Conservation (phyloP, 768 basidiomycete species). For the Boletales sp. region DNA sequence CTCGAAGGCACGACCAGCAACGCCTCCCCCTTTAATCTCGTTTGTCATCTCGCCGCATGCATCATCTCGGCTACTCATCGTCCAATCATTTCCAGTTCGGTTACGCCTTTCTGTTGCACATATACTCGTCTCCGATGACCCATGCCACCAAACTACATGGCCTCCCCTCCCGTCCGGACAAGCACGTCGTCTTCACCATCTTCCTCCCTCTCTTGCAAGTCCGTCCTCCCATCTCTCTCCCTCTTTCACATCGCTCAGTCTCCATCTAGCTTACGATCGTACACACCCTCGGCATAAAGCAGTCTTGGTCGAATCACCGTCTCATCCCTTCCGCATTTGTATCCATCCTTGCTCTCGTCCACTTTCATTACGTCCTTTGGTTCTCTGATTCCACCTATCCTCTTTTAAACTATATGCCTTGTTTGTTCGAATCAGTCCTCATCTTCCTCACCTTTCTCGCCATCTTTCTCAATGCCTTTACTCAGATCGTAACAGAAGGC, state of each 20-base stretch:
- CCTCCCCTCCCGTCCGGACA: slow-evolving; percentile 62
- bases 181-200: slow-evolving; percentile 70
- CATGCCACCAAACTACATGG: slow-evolving; percentile 42
- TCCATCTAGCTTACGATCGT: slow-evolving; percentile 51
- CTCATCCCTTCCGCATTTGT: slow-evolving; percentile 65
- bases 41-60: slow-evolving; percentile 34
- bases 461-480: slow-evolving; percentile 55
- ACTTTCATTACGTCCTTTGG: slow-evolving; percentile 65
- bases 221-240: slow-evolving; percentile 11
- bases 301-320: slow-evolving; percentile 62
- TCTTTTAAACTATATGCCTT: slow-evolving; percentile 70
- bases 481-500: slow-evolving; percentile 65
- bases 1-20: slow-evolving; percentile 59
- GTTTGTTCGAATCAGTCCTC: slow-evolving; percentile 65
- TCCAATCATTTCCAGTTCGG: slow-evolving; percentile 48
- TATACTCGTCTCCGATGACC: slow-evolving; percentile 65
- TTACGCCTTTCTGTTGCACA: slow-evolving; percentile 72
- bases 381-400: slow-evolving; percentile 52
- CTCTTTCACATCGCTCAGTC: background rate
- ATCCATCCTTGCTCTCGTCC: slow-evolving; percentile 55
- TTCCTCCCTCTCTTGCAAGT: slow-evolving; percentile 73
- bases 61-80: slow-evolving; percentile 2
- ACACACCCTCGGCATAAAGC: slow-evolving; percentile 63
- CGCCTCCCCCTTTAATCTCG: slow-evolving; percentile 68
- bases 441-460: slow-evolving; percentile 56